Base-by-base conservation (phyloP, 225 moss, liverwort and hornwort genomes). In the Neckera pumila region DNA sequence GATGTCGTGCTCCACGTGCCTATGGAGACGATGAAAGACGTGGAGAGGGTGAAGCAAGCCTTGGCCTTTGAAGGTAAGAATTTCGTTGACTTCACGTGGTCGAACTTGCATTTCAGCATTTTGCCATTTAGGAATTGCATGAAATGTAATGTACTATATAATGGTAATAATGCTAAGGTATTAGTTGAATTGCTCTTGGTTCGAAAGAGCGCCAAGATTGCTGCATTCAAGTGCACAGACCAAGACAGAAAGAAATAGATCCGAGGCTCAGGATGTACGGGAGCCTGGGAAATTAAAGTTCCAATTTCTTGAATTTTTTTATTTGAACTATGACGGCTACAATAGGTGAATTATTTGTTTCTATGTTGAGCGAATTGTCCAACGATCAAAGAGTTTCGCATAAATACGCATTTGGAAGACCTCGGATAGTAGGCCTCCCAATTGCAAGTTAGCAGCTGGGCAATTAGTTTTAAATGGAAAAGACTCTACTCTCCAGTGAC, bases 41-140 rank as follows among this genome's bases (percentile, higher is more conserved):
- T 94, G 64, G 94, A 94, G 89, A 92, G 92, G 73, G 92, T 92
- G 85, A 92, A 94, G 89, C 87, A 94, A 59, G 91, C 94, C 45
- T 84, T 94, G 86, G 49, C 92, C 70, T 22, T 90, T 74, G 86
- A 87, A 87, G 94, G 94, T 90, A 87, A 10, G 31, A 64, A 4
- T 31, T 31, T 62, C 33, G 33, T 36, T 51, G 73, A 45, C 59
- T 31, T 65, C 65, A 21, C 57, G 81, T 62, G 11, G 5, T 34
- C 17, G 12, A 63, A 82, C 34, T 87, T 83, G 70, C 49, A 49
- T 57, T 54, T 66, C 4, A 53, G 30, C 17, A 26, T 63, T 63
- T 31, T 13, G 9, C 43, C 30, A 17, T 28, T 56, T 15, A 8
- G 59, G 15, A 13, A 57, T 23, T 45, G 74, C 64, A 64, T 57